A percentile compares a stretch with the other conserved stretches of the same genome.
These are phyloP conservation scores for Sordariomycetes sp. DNA, from an alignment of 2,329 filamentous ascomycete species.

Conservation along the genomic window DNA sequence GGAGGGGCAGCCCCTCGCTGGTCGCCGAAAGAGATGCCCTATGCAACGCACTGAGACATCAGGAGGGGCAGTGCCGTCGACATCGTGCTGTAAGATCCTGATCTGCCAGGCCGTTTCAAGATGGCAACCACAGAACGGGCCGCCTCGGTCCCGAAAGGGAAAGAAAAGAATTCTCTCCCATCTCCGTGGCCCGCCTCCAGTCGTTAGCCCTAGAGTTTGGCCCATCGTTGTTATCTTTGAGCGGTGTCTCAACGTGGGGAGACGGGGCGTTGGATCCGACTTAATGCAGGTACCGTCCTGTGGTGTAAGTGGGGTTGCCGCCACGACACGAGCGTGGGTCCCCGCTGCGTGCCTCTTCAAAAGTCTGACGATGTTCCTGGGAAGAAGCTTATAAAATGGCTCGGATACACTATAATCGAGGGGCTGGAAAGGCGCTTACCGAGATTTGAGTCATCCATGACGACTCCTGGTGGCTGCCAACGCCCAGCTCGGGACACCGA, in stretches of 20 bases:
- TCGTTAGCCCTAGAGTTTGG: background rate
- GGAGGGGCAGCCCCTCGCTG: background rate
- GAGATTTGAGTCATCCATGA: background rate
- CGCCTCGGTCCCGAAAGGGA: too few species aligned
- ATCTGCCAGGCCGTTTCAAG: background rate
- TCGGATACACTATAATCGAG: background rate
- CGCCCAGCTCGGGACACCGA: background rate
- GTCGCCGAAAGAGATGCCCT: background rate
- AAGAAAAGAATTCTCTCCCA: too few species aligned
- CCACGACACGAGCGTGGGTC: background rate
- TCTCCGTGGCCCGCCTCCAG: too few species aligned
- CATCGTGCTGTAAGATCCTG: background rate
- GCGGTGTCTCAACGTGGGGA: background rate
- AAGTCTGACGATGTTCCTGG: background rate
- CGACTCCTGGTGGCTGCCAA: background rate
- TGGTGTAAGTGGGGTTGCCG: background rate
- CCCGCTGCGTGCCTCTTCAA: background rate
- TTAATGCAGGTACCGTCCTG: conserved; percentile 1
- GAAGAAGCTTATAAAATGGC: background rate
- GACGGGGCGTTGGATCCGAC: background rate
- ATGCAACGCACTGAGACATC: background rate
- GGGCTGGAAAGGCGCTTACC: background rate
- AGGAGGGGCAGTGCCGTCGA: background rate
- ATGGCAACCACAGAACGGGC: background rate
- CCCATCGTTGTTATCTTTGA: background rate